These are phyloP conservation scores for Annona cherimola DNA, from an alignment of 164 flowering plant genomes.

Conservation along the genomic window DNA sequence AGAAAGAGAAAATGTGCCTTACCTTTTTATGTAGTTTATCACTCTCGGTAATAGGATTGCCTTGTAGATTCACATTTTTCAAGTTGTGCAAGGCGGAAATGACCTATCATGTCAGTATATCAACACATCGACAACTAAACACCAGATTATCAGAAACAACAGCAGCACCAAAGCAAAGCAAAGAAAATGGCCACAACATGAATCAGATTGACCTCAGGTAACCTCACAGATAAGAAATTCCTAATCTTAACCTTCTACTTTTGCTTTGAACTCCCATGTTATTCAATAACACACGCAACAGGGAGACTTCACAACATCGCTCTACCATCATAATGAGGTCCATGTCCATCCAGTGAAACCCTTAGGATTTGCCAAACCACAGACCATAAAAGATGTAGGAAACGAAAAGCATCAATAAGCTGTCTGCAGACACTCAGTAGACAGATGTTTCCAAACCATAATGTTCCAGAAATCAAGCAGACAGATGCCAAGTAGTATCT, in stretches of 20 bases:
- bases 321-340: not conserved
- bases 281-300: not conserved
- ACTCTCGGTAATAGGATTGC: constrained; percentile 69
- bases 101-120: constrained; percentile 39
- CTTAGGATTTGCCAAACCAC: not conserved
- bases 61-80: constrained; percentile 72
- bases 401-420: not conserved
- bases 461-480: not conserved
- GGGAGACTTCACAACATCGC: not conserved
- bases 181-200: no score
- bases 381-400: not conserved
- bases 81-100: constrained; percentile 49
- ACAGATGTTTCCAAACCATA: not conserved
- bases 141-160: not conserved
- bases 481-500: not conserved
- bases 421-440: not conserved
- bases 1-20: not conserved
- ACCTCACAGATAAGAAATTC: not conserved
- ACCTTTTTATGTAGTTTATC: constrained; percentile 64
- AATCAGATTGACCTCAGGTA: no score
- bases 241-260: not conserved
- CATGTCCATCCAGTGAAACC: not conserved
- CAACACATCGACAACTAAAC: not conserved
- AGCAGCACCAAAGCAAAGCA: not conserved
- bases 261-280: not conserved